Base-by-base conservation (phyloP, 108 stramenopile species). In the Nitzschia sp. region DNA sequence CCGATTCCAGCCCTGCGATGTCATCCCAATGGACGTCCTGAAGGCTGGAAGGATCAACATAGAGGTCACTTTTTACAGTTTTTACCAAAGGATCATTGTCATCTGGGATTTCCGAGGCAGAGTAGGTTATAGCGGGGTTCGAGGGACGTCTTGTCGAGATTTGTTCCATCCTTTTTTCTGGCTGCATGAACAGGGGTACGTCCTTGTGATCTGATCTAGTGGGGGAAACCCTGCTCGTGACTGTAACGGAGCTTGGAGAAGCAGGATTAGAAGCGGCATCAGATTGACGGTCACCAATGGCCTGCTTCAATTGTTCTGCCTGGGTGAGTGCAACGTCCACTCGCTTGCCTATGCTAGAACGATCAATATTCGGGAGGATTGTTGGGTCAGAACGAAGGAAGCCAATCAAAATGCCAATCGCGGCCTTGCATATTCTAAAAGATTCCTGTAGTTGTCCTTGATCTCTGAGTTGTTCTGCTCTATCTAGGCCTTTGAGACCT, bases 1-100 rank as follows among this genome's bases (percentile, higher is more conserved):
- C 97, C 10, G 78, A 69, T 44, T 73, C 57, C 51, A 95, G 66
- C 7, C 90, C 95, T 24, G 89, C 88, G 52, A 95, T 87, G 52
- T 87, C 86, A 25, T 75, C 60, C 87, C 76, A 82, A 3, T 65
- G 72, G 2, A 67, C 75, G 14, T 64, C 43, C 41, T 76, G 78
- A 58, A 83, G 50, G 11, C 78, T 20, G 8, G 81, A 80, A 20
- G 63, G 62, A 67, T 82, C 79, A 17, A 87, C 72, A 58, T 84
- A 87, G 40, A 87, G 64, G 20, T 87, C 86, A 40, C 57, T 51
- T 63, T 84, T 82, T 43, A 87, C 53, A 15, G 54, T 63, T 48
- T 82, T 55, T 17, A 82, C 75, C 41, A 82, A 52, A 40, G 83
- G 80, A 55, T 84, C 80, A 24, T 84, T 69, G 50, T 54, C 51